Percentiles rank a stretch among this genome's conserved stretches.
phyloP scores from a whole-genome alignment of 768 basidiomycete species.

The Cantharellus anzutake region DNA sequence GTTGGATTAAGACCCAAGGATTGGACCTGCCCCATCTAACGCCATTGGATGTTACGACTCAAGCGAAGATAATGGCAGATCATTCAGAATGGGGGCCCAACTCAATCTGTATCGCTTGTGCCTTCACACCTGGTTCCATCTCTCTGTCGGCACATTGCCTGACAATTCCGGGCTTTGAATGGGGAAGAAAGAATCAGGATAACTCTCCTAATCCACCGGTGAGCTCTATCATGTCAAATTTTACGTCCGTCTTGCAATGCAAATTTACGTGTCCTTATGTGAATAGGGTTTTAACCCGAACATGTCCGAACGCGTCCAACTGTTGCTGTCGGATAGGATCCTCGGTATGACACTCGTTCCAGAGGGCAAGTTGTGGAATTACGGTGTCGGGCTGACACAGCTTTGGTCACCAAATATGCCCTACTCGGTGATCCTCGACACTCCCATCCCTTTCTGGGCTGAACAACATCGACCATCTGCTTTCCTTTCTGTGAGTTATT shows the following conservation, averaged over 20 bases:
- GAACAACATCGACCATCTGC: constrained; percentile 88
- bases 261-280: constrained; percentile 5
- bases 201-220: constrained; percentile 64
- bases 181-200: constrained; percentile 88
- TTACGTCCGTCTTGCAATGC: not conserved
- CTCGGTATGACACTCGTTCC: constrained; percentile 91
- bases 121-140: constrained; percentile 96
- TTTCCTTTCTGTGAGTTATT: constrained; percentile 61
- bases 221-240: constrained; percentile 10
- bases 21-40: constrained; percentile 84
- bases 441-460: constrained; percentile 91
- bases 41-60: constrained; percentile 64
- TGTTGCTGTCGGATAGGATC: constrained; percentile 86
- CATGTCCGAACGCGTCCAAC: constrained; percentile 88
- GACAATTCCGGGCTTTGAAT: constrained; percentile 86
- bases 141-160: constrained; percentile 86
- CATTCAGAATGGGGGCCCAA: constrained; percentile 91
- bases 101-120: constrained; percentile 82
- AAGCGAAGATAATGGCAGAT: constrained; percentile 92
- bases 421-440: constrained; percentile 74
- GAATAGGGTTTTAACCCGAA: constrained; percentile 84
- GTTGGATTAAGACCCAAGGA: constrained; percentile 95
- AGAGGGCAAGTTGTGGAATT: constrained; percentile 93
- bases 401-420: constrained; percentile 67
- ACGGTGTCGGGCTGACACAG: constrained; percentile 85